Percentiles rank a stretch among this genome's conserved stretches.
These are phyloP conservation scores for Diaporthe eres DNA, from an alignment of 2,329 filamentous ascomycete species.

Conservation along the genomic window DNA sequence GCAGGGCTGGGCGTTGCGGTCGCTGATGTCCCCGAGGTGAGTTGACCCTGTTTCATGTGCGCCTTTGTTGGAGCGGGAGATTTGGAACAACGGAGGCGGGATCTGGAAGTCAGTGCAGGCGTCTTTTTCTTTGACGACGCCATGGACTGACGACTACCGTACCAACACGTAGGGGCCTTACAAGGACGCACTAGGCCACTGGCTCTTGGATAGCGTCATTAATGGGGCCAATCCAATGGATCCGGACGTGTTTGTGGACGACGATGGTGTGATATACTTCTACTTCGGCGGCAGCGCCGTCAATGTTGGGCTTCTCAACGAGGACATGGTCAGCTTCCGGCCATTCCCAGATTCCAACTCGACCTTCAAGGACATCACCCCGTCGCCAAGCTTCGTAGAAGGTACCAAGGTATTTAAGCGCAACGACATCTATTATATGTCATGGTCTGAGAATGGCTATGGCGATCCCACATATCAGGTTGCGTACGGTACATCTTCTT, in stretches of 20 bases:
- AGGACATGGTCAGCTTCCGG: constrained; percentile 36
- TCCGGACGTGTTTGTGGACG: constrained; percentile 58
- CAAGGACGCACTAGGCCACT: constrained; percentile 55
- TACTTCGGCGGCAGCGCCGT: constrained; percentile 35
- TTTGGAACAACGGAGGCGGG: neutral
- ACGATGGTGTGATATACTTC: constrained; percentile 55
- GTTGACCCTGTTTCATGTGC: neutral
- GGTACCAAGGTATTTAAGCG: constrained; percentile 38
- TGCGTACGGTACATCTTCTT: constrained; percentile 34
- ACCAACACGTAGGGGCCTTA: constrained; percentile 51
- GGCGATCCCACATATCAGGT: constrained; percentile 38
- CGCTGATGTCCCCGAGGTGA: constrained; percentile 49
- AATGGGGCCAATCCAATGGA: constrained; percentile 63
- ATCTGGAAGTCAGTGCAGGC: neutral
- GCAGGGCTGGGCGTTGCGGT: constrained; percentile 58
- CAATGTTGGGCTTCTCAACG: constrained; percentile 35
- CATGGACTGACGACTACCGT: neutral
- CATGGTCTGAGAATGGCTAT: constrained; percentile 41
- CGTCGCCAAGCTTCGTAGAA: constrained; percentile 30
- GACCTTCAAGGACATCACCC: constrained; percentile 31
- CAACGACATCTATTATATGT: constrained; percentile 36
- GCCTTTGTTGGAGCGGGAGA: neutral
- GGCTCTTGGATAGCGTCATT: constrained; percentile 57
- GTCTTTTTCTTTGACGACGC: neutral
- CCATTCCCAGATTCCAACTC: constrained; percentile 15